Conservation (phyloP, 106 monocot species). For the Cymbidium sinense region DNA sequence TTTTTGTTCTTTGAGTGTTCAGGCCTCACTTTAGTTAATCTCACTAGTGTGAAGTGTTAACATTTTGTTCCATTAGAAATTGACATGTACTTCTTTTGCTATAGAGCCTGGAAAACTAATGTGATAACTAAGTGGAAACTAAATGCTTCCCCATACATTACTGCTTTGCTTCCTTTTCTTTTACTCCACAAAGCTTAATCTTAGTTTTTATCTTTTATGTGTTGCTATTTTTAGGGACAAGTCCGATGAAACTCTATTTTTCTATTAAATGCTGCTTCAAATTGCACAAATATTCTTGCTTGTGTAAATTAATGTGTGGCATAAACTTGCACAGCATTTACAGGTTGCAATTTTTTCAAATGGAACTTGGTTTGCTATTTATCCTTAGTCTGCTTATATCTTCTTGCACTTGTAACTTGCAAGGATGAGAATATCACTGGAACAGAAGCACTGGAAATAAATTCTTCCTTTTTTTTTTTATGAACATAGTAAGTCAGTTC, state of each 20-base stretch:
- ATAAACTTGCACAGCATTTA: neutral
- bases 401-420: neutral
- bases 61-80: neutral
- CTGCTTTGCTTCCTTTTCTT: neutral
- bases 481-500: neutral
- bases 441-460: neutral
- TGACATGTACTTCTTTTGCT: neutral
- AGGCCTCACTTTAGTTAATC: neutral
- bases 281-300: neutral
- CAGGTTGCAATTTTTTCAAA: neutral
- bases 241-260: neutral
- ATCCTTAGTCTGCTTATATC: neutral
- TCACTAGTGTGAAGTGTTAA: neutral
- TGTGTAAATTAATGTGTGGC: neutral
- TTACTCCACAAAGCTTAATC: neutral
- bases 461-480: neutral
- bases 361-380: neutral
- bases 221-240: neutral
- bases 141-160: neutral
- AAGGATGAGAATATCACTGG: neutral
- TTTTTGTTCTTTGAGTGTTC: neutral
- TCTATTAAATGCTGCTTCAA: neutral
- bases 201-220: neutral
- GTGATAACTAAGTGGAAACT: neutral
- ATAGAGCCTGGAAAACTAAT: neutral